phyloP scores from a whole-genome alignment of 176 grass and related monocot genomes.

The Aegilops umbellulata region DNA sequence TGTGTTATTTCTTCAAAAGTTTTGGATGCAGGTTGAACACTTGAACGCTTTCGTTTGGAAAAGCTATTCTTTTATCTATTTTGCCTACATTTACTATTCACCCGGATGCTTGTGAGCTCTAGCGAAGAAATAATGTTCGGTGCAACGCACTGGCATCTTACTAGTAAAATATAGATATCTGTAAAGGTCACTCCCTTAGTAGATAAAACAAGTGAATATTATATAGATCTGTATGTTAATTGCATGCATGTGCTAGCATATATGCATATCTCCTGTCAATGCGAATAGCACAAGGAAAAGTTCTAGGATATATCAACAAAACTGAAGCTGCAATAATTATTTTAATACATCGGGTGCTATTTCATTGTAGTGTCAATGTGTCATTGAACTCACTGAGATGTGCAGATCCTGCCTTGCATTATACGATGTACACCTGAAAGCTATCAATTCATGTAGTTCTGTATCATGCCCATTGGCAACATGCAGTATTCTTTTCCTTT shows the following conservation, averaged over 20 bases:
- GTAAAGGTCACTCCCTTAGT: background rate
- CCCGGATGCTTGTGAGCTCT: too few species aligned
- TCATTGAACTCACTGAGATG: conserved; percentile 1
- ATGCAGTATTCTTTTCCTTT: background rate
- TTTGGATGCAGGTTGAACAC: too few species aligned
- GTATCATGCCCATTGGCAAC: background rate
- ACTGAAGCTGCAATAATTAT: background rate
- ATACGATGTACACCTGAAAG: background rate
- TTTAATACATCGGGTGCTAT: background rate
- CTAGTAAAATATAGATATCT: background rate
- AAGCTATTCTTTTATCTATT: too few species aligned
- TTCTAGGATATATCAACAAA: background rate
- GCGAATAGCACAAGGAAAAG: background rate
- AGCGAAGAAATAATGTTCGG: too few species aligned
- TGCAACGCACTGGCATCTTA: too few species aligned
- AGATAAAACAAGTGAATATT: background rate
- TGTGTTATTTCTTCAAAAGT: too few species aligned
- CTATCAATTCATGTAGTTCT: conserved; percentile 6
- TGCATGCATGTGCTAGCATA: background rate
- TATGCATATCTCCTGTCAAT: background rate
- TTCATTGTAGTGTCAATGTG: background rate
- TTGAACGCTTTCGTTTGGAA: too few species aligned
- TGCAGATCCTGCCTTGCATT: background rate
- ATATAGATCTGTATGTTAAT: conserved; percentile 13
- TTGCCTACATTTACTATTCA: too few species aligned